Conservation (phyloP, 2,329 filamentous ascomycete species). For the Fusarium agapanthi region DNA sequence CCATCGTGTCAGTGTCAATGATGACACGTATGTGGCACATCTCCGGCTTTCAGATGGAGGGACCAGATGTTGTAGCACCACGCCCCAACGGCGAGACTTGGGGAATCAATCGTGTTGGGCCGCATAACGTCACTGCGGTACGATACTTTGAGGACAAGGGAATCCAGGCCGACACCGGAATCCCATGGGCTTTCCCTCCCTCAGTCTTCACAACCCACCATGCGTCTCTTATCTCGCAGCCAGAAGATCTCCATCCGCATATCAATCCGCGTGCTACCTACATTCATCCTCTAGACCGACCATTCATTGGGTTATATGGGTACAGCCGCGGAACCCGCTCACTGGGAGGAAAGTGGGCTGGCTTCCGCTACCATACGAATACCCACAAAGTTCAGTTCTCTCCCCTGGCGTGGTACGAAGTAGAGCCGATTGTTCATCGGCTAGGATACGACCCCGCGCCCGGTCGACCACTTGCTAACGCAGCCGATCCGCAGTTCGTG, state of each 20-base stretch:
- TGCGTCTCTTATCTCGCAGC: background rate
- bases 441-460: background rate
- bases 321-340: background rate
- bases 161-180: background rate
- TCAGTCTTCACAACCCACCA: background rate
- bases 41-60: background rate
- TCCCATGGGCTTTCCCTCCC: background rate
- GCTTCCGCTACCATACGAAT: background rate
- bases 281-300: background rate
- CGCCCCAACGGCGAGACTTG: background rate
- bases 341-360: background rate
- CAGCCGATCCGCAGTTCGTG: background rate
- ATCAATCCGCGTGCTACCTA: rapidly evolving
- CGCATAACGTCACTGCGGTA: background rate
- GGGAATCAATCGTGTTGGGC: background rate
- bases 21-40: background rate
- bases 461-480: background rate
- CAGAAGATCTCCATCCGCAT: background rate
- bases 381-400: background rate
- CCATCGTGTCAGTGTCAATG: background rate
- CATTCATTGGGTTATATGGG: background rate
- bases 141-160: background rate
- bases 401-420: background rate
- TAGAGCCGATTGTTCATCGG: background rate
- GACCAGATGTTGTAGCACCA: background rate